These are phyloP conservation scores for Eutypa lata DNA, from an alignment of 2,329 filamentous ascomycete species.

Conservation along the genomic window DNA sequence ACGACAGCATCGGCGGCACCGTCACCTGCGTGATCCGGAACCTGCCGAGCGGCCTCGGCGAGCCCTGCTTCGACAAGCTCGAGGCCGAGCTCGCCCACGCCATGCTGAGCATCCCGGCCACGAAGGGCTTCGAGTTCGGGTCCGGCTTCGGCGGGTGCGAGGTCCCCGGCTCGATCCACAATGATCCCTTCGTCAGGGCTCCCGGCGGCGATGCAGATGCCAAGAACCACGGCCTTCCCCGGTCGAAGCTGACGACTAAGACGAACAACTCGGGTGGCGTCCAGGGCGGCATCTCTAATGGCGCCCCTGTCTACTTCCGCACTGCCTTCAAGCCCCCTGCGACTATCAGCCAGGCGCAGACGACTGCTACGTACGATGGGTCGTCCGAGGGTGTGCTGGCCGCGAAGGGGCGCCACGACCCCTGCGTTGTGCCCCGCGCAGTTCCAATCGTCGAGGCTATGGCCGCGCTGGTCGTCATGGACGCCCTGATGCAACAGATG, in stretches of 20 bases:
- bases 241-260: slow-evolving; percentile 72
- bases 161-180: slow-evolving; percentile 85
- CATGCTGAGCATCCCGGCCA: slow-evolving; percentile 92
- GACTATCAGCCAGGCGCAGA: slow-evolving; percentile 87
- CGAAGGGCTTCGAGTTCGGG: slow-evolving; percentile 93
- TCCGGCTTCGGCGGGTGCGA: slow-evolving; percentile 87
- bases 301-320: slow-evolving; percentile 89
- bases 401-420: slow-evolving; percentile 92
- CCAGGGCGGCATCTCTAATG: slow-evolving; percentile 93
- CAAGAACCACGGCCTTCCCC: slow-evolving; percentile 42
- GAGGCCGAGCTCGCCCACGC: slow-evolving; percentile 89
- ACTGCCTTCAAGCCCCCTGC: slow-evolving; percentile 94
- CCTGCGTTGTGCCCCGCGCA: slow-evolving; percentile 84
- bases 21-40: slow-evolving; percentile 93
- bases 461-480: slow-evolving; percentile 83
- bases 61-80: slow-evolving; percentile 93
- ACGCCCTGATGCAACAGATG: slow-evolving; percentile 81
- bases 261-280: slow-evolving; percentile 96
- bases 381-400: slow-evolving; percentile 70
- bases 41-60: slow-evolving; percentile 79
- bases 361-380: slow-evolving; percentile 76
- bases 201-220: slow-evolving; percentile 44
- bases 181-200: slow-evolving; percentile 76
- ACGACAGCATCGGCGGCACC: slow-evolving; percentile 91
- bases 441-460: slow-evolving; percentile 90